A percentile compares a stretch with the other conserved stretches of the same genome.
Evolutionary conservation across 176 grass and related monocot species (phyloP).

Genomic region (Coix lacrymajobi): DNA sequence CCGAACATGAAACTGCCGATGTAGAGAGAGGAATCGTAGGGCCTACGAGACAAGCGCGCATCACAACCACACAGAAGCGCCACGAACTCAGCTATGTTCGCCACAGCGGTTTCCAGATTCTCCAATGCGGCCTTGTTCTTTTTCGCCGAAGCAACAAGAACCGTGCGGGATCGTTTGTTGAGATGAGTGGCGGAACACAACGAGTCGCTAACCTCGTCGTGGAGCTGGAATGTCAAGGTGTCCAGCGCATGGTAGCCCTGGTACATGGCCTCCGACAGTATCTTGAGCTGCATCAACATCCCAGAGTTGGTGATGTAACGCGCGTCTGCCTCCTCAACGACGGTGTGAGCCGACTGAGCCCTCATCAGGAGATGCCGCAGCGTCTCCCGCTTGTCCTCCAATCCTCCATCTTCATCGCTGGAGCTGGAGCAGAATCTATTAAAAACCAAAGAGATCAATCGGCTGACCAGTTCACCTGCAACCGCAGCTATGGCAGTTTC

Average conservation of each 20-base stretch:
- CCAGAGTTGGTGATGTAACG: neutral
- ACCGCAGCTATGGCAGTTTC: neutral
- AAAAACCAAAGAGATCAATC: neutral
- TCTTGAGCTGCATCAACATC: constrained; percentile 13
- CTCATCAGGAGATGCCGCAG: neutral
- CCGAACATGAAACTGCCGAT: constrained; percentile 19
- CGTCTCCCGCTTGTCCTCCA: neutral
- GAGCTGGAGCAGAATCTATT: neutral
- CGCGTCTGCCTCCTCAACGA: constrained; percentile 4
- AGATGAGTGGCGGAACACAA: neutral
- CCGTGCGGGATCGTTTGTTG: neutral
- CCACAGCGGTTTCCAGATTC: neutral
- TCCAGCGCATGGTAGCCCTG: constrained; percentile 8
- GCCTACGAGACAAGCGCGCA: neutral
- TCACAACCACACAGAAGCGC: neutral
- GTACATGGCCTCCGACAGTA: constrained; percentile 4
- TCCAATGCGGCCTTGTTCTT: neutral
- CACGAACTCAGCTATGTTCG: neutral
- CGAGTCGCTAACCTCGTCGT: neutral
- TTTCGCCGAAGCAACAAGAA: neutral
- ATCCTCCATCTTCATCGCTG: neutral
- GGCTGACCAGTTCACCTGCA: neutral
- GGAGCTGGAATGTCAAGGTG: neutral
- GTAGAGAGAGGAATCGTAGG: neutral
- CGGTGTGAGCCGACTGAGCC: neutral